Percentiles rank a stretch among this genome's conserved stretches.
Conservation (phyloP, 73 alveolate genomes). For the Paramecium bursaria region DNA sequence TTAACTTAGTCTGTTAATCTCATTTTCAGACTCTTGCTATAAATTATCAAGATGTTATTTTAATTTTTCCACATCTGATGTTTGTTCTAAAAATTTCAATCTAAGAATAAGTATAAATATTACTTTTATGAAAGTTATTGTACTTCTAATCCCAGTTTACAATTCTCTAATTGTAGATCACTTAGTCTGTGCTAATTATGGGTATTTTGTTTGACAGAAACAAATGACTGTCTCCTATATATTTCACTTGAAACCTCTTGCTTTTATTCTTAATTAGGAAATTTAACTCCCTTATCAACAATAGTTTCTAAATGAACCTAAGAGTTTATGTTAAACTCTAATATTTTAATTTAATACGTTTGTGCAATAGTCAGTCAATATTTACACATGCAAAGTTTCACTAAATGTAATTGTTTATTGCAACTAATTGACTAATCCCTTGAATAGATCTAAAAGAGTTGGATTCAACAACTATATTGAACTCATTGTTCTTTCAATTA, state of each 20-base stretch:
- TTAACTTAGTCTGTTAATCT: too few species aligned
- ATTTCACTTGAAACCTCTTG: background rate
- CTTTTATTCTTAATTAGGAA: background rate
- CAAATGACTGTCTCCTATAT: background rate
- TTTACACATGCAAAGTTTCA: background rate
- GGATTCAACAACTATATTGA: background rate
- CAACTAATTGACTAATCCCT: background rate
- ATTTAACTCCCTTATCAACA: background rate
- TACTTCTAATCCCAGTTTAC: background rate
- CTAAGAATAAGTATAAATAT: background rate
- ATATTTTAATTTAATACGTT: background rate
- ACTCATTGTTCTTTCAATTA: background rate
- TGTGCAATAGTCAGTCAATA: background rate
- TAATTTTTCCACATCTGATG: background rate
- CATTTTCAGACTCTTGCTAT: too few species aligned
- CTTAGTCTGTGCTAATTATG: background rate
- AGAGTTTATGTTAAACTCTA: background rate
- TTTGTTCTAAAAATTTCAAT: background rate
- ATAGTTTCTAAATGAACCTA: background rate
- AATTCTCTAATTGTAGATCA: background rate
- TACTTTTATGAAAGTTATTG: background rate
- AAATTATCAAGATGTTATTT: too few species aligned
- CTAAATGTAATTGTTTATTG: background rate
- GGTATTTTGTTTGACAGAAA: background rate
- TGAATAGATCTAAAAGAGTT: background rate